Evolutionary conservation across 179 eudicot species (phyloP), one percentile per base, ranked within the genome.

Genomic region (Vitellaria paradoxa): DNA sequence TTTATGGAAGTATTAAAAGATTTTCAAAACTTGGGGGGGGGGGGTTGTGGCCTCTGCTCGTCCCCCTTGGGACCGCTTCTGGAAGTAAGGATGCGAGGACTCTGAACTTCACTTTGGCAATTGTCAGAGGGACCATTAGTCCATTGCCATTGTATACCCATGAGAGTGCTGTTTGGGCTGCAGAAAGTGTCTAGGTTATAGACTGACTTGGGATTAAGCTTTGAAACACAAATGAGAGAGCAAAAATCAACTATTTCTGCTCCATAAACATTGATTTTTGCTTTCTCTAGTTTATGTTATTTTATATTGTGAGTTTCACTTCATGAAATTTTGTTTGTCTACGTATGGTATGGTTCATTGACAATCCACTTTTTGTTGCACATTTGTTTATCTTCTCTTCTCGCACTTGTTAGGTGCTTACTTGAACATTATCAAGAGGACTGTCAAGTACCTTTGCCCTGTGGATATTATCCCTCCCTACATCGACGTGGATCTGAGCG

Each of bases 401-500:
- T 8, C 76, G 69, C 65, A 65, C 52, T 53, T 85, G 20, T 72
- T 90, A 95, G 99, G 99, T 75, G 81, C 97, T 12, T 85, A 86
- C 81, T 82, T 95, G 81, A 93, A 95, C 85, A 82, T 93, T 46
- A 95, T 95, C 74, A 93, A 90, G 81, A 87, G 91, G 83, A 91
- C 92, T 1, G 97, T 90, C 12, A 91, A 83, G 75, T 94, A 59
- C 79, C 87, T 93, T 67, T 94, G 98, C 79, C 98, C 98, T 0
- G 96, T 94, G 2, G 97, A 93, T 82, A 68, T 94, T 55, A 89
- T 93, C 78, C 98, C 98, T 68, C 97, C 98, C 46, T 93, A 75
- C 76, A 93, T 94, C 20, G 97, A 94, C 6, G 97, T 93, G 74
- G 98, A 93, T 87, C 70, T 94, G 59, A 93, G 97, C 65, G 97